These are phyloP conservation scores for Coniochaeta ligniaria DNA, from an alignment of 2,329 filamentous ascomycete species.

Conservation along the genomic window DNA sequence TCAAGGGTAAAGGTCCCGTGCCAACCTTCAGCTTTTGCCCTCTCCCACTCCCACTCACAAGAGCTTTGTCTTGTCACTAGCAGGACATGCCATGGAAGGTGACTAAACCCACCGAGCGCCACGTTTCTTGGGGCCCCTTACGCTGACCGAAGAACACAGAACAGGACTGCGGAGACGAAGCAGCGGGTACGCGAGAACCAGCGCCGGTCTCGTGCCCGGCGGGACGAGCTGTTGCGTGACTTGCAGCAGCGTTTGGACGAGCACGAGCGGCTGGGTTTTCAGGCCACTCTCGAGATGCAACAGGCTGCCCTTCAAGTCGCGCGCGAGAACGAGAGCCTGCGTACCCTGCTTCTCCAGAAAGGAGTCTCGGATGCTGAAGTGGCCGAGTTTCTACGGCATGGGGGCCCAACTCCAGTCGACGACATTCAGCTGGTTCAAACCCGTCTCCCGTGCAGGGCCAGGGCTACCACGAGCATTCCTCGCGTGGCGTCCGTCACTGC, in stretches of 20 bases:
- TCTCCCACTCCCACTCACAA: background rate
- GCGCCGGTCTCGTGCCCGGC: conserved; percentile 44
- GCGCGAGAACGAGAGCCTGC: conserved; percentile 38
- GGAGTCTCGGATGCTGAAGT: background rate
- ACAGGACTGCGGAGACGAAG: background rate
- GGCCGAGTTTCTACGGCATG: background rate
- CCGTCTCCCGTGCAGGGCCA: background rate
- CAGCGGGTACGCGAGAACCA: conserved; percentile 37
- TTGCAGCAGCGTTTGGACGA: conserved; percentile 38
- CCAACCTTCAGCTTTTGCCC: background rate
- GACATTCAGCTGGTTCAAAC: background rate
- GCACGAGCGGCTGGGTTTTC: conserved; percentile 37
- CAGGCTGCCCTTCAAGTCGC: conserved; percentile 41
- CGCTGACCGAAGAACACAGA: conserved; percentile 4
- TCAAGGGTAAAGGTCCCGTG: background rate
- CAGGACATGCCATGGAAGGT: conserved; percentile 1
- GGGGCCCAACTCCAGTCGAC: background rate
- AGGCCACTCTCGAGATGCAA: conserved; percentile 47
- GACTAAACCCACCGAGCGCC: background rate
- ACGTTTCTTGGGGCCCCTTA: background rate
- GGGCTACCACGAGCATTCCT: background rate
- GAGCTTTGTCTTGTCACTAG: background rate
- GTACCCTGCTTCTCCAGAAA: conserved; percentile 14
- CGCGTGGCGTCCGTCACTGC: background rate
- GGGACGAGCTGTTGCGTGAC: conserved; percentile 40